Evolutionary conservation across 2,329 filamentous ascomycete genomes (phyloP).

Genomic region (Xylariaceae sp.): DNA sequence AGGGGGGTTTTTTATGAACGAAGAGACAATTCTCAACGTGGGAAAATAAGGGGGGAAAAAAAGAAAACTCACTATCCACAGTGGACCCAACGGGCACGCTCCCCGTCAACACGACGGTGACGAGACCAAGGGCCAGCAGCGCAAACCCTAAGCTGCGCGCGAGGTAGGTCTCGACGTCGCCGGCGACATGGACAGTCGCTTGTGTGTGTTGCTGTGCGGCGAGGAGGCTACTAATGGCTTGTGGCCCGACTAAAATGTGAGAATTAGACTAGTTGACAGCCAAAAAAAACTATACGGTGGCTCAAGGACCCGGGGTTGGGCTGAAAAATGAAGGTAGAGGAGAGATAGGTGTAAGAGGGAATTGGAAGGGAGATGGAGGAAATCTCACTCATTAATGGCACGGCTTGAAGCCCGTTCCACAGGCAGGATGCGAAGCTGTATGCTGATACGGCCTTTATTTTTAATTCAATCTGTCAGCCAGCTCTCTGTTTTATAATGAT

Average conservation of each 20-base stretch:
- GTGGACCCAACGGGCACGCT: constrained; percentile 67
- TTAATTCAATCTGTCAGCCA: no score
- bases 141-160: constrained; percentile 73
- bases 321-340: no score
- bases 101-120: constrained; percentile 74
- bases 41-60: background rate
- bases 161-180: constrained; percentile 75
- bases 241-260: constrained; percentile 17
- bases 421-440: constrained; percentile 60
- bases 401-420: constrained; percentile 57
- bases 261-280: background rate
- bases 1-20: background rate
- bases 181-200: background rate
- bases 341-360: no score
- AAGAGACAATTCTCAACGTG: no score
- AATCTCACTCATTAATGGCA: constrained; percentile 48
- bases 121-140: constrained; percentile 67
- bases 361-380: background rate
- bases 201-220: constrained; percentile 16
- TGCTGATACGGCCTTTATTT: constrained; percentile 57
- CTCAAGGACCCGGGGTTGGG: no score
- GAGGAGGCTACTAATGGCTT: constrained; percentile 51
- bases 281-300: no score
- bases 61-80: constrained; percentile 44
- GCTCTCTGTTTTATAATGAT: no score